A percentile compares a stretch with the other conserved stretches of the same genome.
Evolutionary conservation across 177 flowering plant genomes (phyloP).

Genomic region (Vitis hybrid): DNA sequence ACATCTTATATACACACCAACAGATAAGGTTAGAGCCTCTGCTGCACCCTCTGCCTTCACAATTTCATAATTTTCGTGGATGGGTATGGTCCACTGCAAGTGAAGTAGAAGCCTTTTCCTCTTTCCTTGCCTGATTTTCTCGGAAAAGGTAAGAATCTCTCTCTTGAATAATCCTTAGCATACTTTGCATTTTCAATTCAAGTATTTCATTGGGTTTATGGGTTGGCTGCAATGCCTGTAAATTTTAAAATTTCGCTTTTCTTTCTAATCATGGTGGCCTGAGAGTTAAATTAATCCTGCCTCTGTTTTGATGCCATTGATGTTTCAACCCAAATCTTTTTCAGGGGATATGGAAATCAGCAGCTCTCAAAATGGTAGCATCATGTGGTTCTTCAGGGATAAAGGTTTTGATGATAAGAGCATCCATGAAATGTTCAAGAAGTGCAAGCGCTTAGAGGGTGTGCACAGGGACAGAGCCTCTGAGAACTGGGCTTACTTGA

Average conservation of each 20-base stretch:
- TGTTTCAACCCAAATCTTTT: constrained; percentile 7
- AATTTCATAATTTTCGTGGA: no score
- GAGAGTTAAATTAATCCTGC: background rate
- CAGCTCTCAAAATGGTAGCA: constrained; percentile 38
- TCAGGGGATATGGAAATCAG: constrained; percentile 44
- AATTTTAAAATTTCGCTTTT: background rate
- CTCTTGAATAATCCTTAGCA: no score
- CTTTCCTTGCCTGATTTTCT: no score
- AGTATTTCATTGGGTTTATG: no score
- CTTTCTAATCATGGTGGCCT: background rate
- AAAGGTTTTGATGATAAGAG: constrained; percentile 75
- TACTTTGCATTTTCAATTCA: no score
- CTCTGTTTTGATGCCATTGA: constrained; percentile 6
- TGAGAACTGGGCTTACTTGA: constrained; percentile 83
- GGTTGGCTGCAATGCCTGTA: no score
- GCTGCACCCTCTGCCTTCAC: no score
- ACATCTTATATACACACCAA: no score
- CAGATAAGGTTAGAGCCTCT: no score
- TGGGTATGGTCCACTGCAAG: no score
- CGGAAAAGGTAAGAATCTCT: no score
- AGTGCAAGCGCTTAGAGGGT: constrained; percentile 73
- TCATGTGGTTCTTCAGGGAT: constrained; percentile 80
- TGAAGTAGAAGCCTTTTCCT: no score
- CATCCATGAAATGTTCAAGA: constrained; percentile 64
- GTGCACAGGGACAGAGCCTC: constrained; percentile 55